Percentiles rank a stretch among this genome's conserved stretches.
Evolutionary conservation across 192 early-diverging fungal species (phyloP).

Genomic region (Backusella tuberculispora): DNA sequence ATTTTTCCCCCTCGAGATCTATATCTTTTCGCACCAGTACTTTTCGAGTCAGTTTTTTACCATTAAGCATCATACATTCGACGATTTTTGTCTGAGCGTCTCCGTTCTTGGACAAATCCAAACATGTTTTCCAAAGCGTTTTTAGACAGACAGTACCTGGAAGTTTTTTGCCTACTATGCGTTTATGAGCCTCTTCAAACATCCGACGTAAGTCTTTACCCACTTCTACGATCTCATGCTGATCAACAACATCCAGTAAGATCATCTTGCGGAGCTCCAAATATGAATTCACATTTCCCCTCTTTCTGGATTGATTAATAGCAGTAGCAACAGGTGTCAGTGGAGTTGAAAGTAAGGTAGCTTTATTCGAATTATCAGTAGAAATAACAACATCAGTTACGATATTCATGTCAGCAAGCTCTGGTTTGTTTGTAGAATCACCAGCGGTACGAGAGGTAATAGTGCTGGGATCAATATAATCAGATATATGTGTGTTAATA

Average conservation of each 20-base stretch:
- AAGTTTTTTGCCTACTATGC: neutral
- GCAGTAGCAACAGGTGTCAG: neutral
- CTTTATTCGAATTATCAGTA: no score
- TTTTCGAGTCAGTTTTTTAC: neutral
- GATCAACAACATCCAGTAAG: neutral
- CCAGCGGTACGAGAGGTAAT: neutral
- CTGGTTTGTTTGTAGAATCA: no score
- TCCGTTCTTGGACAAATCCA: constrained; percentile 13
- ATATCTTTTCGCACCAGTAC: constrained; percentile 12
- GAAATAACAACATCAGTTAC: no score
- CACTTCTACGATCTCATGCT: neutral
- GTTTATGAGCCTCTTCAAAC: constrained; percentile 1
- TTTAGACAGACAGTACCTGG: neutral
- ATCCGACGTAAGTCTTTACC: neutral
- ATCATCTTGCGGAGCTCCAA: neutral
- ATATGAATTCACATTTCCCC: constrained; percentile 2
- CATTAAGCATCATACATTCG: neutral
- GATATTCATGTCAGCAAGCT: no score
- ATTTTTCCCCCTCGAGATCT: constrained; percentile 6
- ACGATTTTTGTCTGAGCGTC: neutral
- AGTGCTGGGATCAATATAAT: neutral
- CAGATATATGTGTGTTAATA: neutral
- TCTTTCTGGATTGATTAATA: neutral
- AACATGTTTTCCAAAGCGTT: neutral
- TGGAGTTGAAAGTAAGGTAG: no score